phyloP scores from a whole-genome alignment of 306 rosid species.

The Sindora glabra region DNA sequence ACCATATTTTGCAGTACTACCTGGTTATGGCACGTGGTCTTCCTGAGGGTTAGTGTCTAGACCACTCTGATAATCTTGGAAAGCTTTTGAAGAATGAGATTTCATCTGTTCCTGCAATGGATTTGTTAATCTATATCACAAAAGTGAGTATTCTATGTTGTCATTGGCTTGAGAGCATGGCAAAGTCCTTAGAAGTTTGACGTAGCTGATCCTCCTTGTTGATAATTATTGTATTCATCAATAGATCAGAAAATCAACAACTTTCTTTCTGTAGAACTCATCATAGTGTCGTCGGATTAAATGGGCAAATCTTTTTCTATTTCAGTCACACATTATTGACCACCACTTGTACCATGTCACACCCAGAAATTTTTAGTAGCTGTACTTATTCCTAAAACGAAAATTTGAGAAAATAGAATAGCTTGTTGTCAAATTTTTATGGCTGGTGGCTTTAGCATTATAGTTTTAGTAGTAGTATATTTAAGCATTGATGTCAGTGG shows the following conservation, averaged over 20 bases:
- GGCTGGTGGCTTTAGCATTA: no score
- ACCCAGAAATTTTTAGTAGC: not conserved
- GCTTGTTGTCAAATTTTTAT: no score
- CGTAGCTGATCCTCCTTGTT: not conserved
- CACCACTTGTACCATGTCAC: no score
- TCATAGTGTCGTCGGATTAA: not conserved
- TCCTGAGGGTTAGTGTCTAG: not conserved
- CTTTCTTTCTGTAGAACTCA: not conserved
- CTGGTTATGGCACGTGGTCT: not conserved
- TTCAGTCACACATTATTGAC: no score
- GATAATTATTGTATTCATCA: not conserved
- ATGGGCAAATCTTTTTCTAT: not conserved
- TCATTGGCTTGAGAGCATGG: not conserved
- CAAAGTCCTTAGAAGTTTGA: not conserved
- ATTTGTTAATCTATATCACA: not conserved
- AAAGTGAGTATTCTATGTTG: not conserved
- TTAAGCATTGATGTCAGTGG: not conserved
- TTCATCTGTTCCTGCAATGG: not conserved
- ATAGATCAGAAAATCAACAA: not conserved
- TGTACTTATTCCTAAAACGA: no score
- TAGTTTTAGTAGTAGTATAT: not conserved
- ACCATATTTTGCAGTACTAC: not conserved
- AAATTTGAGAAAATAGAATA: no score
- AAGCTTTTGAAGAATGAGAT: not conserved
- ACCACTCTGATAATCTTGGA: not conserved